Base-by-base conservation (phyloP, 2,329 filamentous ascomycete genomes). In the Fusarium longipes region DNA sequence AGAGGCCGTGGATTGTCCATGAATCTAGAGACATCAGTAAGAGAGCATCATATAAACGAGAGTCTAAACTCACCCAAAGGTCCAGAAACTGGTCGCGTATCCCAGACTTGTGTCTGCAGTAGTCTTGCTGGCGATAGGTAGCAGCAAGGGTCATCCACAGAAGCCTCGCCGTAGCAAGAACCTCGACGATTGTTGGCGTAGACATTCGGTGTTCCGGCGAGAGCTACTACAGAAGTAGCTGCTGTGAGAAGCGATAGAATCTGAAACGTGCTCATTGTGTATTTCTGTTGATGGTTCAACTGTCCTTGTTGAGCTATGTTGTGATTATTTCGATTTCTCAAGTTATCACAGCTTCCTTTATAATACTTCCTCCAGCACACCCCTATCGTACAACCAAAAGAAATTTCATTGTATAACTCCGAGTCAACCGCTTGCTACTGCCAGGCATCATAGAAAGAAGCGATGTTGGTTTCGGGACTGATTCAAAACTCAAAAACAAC, bases 31-130 rank as follows among this genome's bases (percentile, higher is more conserved):
- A 17, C 14, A 12, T 64, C 12, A 64, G 30, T 15, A 1, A 14
- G 2, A 1, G 8, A 18, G 7, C 4, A 18, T 8, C 6, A 8
- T 6, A 5, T 6, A 3, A 7, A 4, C 0, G 3, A 2, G 3
- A 1, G 3, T 4, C 2, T 6, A 3, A 1, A 27, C 40, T 35
- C 18, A 64, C 61, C 61, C 3, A 59, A 5, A 35, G 60, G 45
- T 5, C 61, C 61, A 22, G 61, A 38, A 10, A 25, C 40, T 2
- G 59, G 61, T 5, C 53, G 27, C 9, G 61, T 64, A 10, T 64
- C 59, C 61, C 61, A 64, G 5, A 64, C 39, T 48, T 64, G 59
- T 9, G 59, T 48, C 18, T 64, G 59, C 15, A 64, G 12, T 2
- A 64, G 8, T 15, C 60, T 58, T 12, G 52, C 40, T 12, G 61